These are phyloP conservation scores for Xerophyta viscosa DNA, from an alignment of 106 monocot species.

Conservation along the genomic window DNA sequence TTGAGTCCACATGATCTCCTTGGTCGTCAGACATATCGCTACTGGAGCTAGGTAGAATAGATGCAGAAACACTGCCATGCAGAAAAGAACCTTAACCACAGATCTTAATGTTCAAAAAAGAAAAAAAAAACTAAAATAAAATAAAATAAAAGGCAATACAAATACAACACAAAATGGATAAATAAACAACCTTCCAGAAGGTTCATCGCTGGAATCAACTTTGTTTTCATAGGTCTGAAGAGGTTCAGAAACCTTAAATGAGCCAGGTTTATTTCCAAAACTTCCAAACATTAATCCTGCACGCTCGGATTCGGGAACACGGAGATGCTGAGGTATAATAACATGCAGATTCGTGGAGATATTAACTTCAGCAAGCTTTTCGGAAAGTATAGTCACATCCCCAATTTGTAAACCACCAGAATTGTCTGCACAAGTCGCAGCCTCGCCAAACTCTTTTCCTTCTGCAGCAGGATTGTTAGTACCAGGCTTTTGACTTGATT, in stretches of 20 bases:
- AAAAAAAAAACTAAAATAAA: not conserved
- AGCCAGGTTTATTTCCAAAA: constrained; percentile 39
- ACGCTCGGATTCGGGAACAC: constrained; percentile 57
- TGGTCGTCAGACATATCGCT: constrained; percentile 22
- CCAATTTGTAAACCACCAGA: constrained; percentile 7
- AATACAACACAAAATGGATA: too few species aligned
- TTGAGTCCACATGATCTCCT: constrained; percentile 13
- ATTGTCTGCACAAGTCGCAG: constrained; percentile 9
- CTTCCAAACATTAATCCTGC: constrained; percentile 58
- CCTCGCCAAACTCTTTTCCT: constrained; percentile 1
- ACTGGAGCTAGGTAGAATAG: constrained; percentile 10
- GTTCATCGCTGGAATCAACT: constrained; percentile 14
- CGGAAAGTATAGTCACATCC: constrained; percentile 28
- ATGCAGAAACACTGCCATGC: constrained; percentile 15
- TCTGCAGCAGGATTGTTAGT: not conserved
- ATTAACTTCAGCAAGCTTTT: constrained; percentile 38
- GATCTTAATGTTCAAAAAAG: not conserved
- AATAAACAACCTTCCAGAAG: constrained; percentile 23
- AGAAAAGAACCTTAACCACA: constrained; percentile 4
- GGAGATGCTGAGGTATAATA: constrained; percentile 76
- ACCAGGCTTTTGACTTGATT: constrained; percentile 44
- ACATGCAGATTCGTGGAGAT: constrained; percentile 41
- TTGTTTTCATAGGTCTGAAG: constrained; percentile 14
- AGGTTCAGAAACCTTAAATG: constrained; percentile 11
- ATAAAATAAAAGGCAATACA: too few species aligned